These are phyloP conservation scores for Ambrosia hybrid DNA, from an alignment of 140 eudicot species.

Conservation along the genomic window DNA sequence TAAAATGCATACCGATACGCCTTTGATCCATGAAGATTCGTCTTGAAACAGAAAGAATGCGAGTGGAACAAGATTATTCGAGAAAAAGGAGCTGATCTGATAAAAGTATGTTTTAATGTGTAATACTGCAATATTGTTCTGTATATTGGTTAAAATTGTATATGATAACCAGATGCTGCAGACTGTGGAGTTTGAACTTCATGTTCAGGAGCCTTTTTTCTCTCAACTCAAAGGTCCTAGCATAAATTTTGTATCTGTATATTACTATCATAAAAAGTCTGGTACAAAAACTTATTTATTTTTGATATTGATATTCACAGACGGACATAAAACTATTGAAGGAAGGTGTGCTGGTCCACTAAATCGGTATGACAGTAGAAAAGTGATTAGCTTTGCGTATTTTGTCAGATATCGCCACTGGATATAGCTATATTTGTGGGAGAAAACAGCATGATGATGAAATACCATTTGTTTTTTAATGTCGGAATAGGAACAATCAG, in stretches of 20 bases:
- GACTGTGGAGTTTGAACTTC: slow-evolving; percentile 65
- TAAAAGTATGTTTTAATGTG: slow-evolving; percentile 56
- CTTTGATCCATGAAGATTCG: slow-evolving; percentile 35
- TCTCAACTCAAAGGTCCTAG: slow-evolving; percentile 67
- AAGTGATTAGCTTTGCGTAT: background rate
- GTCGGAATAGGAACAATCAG: too few species aligned
- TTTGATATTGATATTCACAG: slow-evolving; percentile 34
- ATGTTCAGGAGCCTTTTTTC: slow-evolving; percentile 92
- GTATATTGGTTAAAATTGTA: slow-evolving; percentile 7
- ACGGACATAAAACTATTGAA: slow-evolving; percentile 77
- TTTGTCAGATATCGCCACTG: too few species aligned
- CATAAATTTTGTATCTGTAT: slow-evolving; percentile 11
- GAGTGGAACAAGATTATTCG: slow-evolving; percentile 55
- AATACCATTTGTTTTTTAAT: too few species aligned
- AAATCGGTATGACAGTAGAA: slow-evolving; percentile 44
- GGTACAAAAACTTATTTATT: slow-evolving; percentile 14
- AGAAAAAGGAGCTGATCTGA: slow-evolving; percentile 57
- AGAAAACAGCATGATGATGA: too few species aligned
- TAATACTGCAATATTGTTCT: slow-evolving; percentile 20
- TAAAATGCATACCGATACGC: slow-evolving; percentile 8
- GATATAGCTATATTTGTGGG: too few species aligned
- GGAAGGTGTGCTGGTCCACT: slow-evolving; percentile 87
- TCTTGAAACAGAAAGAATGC: slow-evolving; percentile 42
- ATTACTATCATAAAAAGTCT: background rate
- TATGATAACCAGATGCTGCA: slow-evolving; percentile 50